Base-by-base conservation (phyloP, 768 basidiomycete species). In the Lentinula boryana region DNA sequence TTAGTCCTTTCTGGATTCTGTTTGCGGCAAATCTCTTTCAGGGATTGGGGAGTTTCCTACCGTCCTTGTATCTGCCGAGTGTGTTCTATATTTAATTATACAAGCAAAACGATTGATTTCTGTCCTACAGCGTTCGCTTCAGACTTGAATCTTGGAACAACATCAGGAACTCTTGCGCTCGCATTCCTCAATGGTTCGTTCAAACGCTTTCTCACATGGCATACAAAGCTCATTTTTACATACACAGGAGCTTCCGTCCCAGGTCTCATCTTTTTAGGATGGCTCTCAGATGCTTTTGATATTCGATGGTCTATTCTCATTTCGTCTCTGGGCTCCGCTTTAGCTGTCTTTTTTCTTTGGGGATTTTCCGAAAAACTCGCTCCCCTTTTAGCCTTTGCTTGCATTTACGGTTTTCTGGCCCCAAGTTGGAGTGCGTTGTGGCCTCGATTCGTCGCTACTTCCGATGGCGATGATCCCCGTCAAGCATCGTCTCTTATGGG, bases 391-490 rank as follows among this genome's bases (percentile, higher is more conserved):
- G 58, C 50, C 9, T 63, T 63, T 15, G 16, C 58, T 8, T 59
- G 50, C 48, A 27, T 60, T 10, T 63, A 60, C 38, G 62, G 62
- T n/a, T 62, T 62, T 40, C 40, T 62, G 5, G 62, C 62, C 5
- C 57, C 48, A n/a, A 62, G 62, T 27, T 62, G 62, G 62, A 51
- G 53, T 18, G 62, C 62, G 16, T n/a, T 62, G 38, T 62, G 62
- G 62, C 62, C 62, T 15, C 40, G 62, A 52, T 62, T 62, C 33
- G 62, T 59, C 15, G 38, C 57, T 4, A 44, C 46, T 10, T 49
- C 50, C 6, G 57, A 43, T 44, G 57, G 35, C 10, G 62, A 62
- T 12, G 62, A 62, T 36, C 62, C 62, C 13, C 27, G 21, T 15
- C 41, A 59, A 40, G 48, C 36, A 10, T 57, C 57, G 8, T 54